A percentile compares a stretch with the other conserved stretches of the same genome.
These are phyloP conservation scores for Cystobasidium slooffiae DNA, from an alignment of 1,284 basidiomycete genomes.

Conservation along the genomic window DNA sequence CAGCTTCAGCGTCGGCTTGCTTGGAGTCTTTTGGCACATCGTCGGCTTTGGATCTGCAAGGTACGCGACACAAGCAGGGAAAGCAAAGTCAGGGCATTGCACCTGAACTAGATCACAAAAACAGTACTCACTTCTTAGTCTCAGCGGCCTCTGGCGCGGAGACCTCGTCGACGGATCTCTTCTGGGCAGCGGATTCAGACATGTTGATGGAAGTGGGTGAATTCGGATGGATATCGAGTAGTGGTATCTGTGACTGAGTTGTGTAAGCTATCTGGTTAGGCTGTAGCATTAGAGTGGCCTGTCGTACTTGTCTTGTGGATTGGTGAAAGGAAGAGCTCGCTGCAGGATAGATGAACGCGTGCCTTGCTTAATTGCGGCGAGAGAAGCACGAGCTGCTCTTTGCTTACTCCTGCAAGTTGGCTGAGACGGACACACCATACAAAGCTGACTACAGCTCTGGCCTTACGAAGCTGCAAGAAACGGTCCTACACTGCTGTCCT, in stretches of 20 bases:
- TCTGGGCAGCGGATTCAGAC: constrained; percentile 39
- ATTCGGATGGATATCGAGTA: neutral
- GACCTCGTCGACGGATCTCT: constrained; percentile 43
- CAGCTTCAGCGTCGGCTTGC: constrained; percentile 30
- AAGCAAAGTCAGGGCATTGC: neutral
- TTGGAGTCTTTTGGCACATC: constrained; percentile 30
- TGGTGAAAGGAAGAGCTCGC: constrained; percentile 12
- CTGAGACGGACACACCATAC: too few species aligned
- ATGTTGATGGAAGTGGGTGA: constrained; percentile 8
- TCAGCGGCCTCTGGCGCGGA: constrained; percentile 39
- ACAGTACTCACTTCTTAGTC: constrained; percentile 27
- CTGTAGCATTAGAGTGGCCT: too few species aligned
- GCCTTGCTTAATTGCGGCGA: too few species aligned
- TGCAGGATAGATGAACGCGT: neutral
- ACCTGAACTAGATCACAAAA: neutral
- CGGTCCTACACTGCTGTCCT: too few species aligned
- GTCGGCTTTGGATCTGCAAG: constrained; percentile 30
- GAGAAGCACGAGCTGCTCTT: too few species aligned
- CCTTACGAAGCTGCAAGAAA: too few species aligned
- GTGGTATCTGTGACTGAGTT: neutral
- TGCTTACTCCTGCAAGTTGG: too few species aligned
- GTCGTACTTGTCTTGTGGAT: neutral
- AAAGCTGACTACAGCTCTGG: too few species aligned
- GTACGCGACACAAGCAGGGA: neutral
- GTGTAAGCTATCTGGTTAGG: neutral